Conservation (phyloP, 2,329 filamentous ascomycete species). For the Hymenoscyphus repandus region DNA sequence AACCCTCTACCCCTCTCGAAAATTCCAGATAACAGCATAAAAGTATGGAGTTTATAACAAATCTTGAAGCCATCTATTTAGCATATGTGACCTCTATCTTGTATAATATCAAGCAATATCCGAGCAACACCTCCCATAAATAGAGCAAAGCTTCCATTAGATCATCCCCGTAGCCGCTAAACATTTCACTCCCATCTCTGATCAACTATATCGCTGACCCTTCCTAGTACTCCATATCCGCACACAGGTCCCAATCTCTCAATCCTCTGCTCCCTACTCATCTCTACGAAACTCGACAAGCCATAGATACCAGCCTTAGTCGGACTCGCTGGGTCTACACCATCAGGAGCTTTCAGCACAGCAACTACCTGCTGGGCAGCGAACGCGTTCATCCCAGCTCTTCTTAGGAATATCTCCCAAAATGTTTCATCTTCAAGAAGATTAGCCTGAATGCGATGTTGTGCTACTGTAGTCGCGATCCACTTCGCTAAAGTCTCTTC, state of each 20-base stretch:
- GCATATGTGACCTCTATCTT: conserved; percentile 11
- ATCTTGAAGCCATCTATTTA: conserved; percentile 11
- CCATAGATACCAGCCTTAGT: conserved; percentile 34
- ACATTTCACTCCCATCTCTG: conserved; percentile 27
- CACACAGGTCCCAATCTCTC: conserved; percentile 45
- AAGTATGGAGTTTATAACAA: conserved; percentile 40
- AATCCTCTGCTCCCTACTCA: conserved; percentile 46
- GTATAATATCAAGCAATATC: conserved; percentile 12
- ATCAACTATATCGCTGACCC: conserved; percentile 48
- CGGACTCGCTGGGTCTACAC: conserved; percentile 8
- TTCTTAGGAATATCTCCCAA: conserved; percentile 64
- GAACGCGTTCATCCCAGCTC: conserved; percentile 63
- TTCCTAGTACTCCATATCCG: conserved; percentile 46
- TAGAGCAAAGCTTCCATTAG: conserved; percentile 3
- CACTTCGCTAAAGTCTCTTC: conserved; percentile 47
- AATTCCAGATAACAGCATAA: conserved; percentile 39
- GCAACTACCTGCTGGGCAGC: conserved; percentile 62
- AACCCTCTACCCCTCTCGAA: background rate
- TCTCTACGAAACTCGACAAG: conserved; percentile 50
- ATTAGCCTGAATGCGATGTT: conserved; percentile 20
- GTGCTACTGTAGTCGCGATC: conserved; percentile 48
- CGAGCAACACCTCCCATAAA: background rate
- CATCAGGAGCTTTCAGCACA: conserved; percentile 36
- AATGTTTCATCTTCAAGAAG: conserved; percentile 53
- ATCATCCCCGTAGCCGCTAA: background rate